Percentiles rank a stretch among this genome's conserved stretches.
These are phyloP conservation scores for Schwanniomyces sp. DNA, from an alignment of 805 yeast genomes.

Conservation along the genomic window DNA sequence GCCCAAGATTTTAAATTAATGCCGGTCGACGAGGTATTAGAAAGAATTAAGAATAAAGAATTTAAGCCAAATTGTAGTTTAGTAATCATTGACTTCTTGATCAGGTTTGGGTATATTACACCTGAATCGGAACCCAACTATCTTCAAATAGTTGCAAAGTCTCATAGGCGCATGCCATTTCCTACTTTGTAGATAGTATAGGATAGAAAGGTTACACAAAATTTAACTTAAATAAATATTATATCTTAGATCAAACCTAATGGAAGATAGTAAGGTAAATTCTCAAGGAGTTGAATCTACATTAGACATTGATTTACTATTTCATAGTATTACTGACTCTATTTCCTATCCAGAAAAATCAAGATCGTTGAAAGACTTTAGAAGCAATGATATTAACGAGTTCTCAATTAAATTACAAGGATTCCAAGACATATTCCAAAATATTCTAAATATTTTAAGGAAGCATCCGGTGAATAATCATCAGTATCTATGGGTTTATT, in stretches of 20 bases:
- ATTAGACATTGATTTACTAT: background rate
- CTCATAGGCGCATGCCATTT: conserved; percentile 73
- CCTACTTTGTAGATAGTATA: conserved; percentile 38
- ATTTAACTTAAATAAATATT: background rate
- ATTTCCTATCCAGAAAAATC: background rate
- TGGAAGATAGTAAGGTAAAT: background rate
- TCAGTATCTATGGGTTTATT: conserved; percentile 19
- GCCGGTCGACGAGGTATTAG: conserved; percentile 55
- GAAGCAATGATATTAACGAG: conserved; percentile 4
- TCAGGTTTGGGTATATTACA: conserved; percentile 78
- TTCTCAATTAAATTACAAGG: conserved; percentile 12
- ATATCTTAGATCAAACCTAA: background rate
- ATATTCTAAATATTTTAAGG: conserved; percentile 9
- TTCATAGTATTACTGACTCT: conserved; percentile 1
- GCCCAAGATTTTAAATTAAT: conserved; percentile 68
- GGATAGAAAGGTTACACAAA: background rate
- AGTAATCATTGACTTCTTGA: conserved; percentile 77
- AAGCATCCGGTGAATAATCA: conserved; percentile 11
- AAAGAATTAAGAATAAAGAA: conserved; percentile 51
- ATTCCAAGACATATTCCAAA: conserved; percentile 17
- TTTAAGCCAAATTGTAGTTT: conserved; percentile 91
- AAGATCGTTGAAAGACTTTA: background rate
- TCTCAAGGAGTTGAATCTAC: conserved; percentile 1
- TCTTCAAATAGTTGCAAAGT: conserved; percentile 53
- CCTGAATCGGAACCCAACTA: conserved; percentile 67